These are phyloP conservation scores for Starmerella apis DNA, from an alignment of 805 yeast species.

Conservation along the genomic window DNA sequence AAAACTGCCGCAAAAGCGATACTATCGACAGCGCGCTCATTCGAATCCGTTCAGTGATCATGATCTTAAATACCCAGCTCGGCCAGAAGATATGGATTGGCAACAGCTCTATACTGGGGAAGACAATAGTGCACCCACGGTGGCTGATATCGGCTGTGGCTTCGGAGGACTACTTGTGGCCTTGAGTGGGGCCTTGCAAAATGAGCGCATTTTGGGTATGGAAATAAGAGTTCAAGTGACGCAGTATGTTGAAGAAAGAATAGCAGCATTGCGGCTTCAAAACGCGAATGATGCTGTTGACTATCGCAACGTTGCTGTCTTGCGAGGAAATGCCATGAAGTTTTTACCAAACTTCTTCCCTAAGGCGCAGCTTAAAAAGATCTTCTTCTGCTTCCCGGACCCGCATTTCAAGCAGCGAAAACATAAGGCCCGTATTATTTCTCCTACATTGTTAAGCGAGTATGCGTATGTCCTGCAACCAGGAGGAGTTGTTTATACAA, in stretches of 20 bases:
- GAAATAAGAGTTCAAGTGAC: constrained; percentile 97
- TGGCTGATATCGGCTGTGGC: constrained; percentile 97
- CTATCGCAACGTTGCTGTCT: constrained; percentile 77
- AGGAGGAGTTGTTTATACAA: constrained; percentile 84
- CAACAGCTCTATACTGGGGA: constrained; percentile 55
- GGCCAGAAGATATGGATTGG: constrained; percentile 88
- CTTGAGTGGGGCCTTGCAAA: constrained; percentile 66
- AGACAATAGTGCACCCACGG: constrained; percentile 48
- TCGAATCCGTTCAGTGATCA: constrained; percentile 97
- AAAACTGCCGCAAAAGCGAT: constrained; percentile 67
- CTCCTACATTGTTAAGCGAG: constrained; percentile 78
- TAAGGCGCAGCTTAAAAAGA: constrained; percentile 71
- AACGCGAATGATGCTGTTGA: constrained; percentile 31
- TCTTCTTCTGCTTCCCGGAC: constrained; percentile 99
- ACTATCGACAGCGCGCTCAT: constrained; percentile 93
- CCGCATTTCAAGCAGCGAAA: constrained; percentile 97
- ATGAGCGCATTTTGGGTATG: constrained; percentile 77
- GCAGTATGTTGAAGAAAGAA: constrained; percentile 90
- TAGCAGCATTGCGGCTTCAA: constrained; percentile 71
- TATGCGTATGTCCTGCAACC: constrained; percentile 82
- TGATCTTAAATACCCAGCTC: constrained; percentile 71
- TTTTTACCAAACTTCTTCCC: constrained; percentile 87
- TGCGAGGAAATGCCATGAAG: constrained; percentile 96
- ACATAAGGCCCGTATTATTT: constrained; percentile 92
- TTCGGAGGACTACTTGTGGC: constrained; percentile 85